Base-by-base conservation (phyloP, 208 protist species). In the Acanthamoeba culbertsoni region DNA sequence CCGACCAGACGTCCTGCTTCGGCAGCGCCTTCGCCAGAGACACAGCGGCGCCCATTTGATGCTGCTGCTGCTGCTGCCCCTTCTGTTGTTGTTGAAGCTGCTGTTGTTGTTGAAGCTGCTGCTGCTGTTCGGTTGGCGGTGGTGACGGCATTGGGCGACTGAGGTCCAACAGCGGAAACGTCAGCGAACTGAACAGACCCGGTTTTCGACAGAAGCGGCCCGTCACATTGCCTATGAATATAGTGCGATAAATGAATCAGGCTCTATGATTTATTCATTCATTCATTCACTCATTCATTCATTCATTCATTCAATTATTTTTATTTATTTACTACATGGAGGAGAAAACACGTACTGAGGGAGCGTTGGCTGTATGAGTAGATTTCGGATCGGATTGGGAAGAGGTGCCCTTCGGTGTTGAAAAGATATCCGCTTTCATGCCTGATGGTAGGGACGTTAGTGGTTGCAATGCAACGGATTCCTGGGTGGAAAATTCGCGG, bases 361-460 rank as follows among this genome's bases (percentile, higher is more conserved):
- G 45, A n/a, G 14, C 23, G 18, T 14, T 23, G 10, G 45, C 31
- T 18, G n/a, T 86, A 59, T 35, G 43, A 16, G 16, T 10, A n/a
- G 28, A 91, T 71, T n/a, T 91, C 51, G 33, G 6, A 0, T 16
- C 33, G n/a, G 51, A 91, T 28, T 0, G 88, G 88, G 31, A 93
- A 35, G 0, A 93, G 43, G 88, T 93, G 88, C 12, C 88, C 96
- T 71, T 97, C 96, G 5, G 97, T 97, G 65, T 91, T 97, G 57
- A 98, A 97, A 12, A 97, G 68, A 48, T 93, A 96, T 20, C 94
- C n/a, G 35, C 10, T 18, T 26, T 53, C 8, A 20, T 12, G 26
- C 14, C 6, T 89, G 45, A 63, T 65, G 7, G 10, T 37, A 23
- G 31, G n/a, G n/a, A n/a, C n/a, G n/a, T 55, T 55, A 55, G 8